phyloP scores from a whole-genome alignment of 306 rosid species.

The Fragaria ananassa region DNA sequence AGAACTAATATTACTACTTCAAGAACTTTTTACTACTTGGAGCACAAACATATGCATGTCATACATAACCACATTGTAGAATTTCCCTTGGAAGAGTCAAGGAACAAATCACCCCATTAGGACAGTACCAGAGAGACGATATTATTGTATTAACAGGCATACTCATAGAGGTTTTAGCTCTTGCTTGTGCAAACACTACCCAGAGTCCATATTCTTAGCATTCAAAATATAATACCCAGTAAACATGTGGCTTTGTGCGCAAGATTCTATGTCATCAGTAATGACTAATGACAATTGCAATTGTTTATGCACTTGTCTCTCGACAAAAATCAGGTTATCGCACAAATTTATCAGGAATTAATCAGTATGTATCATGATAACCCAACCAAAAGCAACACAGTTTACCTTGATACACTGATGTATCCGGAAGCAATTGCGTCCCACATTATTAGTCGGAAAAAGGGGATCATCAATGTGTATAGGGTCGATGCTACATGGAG shows the following conservation, averaged over 20 bases:
- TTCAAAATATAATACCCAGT: neutral
- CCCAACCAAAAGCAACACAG: slow-evolving; percentile 1
- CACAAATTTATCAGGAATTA: neutral
- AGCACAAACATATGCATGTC: too few relatives aligned
- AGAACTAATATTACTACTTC: too few relatives aligned
- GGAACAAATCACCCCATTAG: neutral
- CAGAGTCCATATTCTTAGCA: neutral
- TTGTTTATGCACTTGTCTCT: neutral
- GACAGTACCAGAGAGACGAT: neutral
- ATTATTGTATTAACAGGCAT: neutral
- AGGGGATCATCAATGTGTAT: slow-evolving; percentile 96
- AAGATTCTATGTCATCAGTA: neutral
- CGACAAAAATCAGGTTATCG: neutral
- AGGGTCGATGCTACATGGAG: slow-evolving; percentile 81
- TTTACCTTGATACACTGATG: slow-evolving; percentile 97
- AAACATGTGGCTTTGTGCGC: neutral
- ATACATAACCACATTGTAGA: too few relatives aligned
- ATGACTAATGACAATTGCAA: neutral
- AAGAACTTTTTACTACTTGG: too few relatives aligned
- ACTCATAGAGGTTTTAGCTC: neutral
- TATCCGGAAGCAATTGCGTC: slow-evolving; percentile 94
- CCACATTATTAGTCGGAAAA: slow-evolving; percentile 83
- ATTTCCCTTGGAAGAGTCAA: neutral
- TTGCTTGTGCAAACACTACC: neutral
- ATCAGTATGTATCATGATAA: slow-evolving; percentile 1